These are phyloP conservation scores for Mycena filopes DNA, from an alignment of 768 basidiomycete genomes.

Conservation along the genomic window DNA sequence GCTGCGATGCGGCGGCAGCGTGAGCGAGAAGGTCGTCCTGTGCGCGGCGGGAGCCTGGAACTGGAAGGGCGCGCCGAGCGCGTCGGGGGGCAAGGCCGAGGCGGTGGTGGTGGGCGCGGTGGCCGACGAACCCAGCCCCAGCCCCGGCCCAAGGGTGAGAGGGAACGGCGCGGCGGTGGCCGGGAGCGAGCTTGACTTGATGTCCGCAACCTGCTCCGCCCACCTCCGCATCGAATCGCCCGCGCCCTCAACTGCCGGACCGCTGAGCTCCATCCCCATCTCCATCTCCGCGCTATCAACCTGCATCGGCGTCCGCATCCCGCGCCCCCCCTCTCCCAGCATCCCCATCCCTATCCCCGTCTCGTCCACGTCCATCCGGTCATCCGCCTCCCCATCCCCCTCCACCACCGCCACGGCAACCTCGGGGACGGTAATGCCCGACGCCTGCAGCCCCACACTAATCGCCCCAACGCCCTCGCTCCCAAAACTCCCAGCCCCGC, in stretches of 20 bases:
- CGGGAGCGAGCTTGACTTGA: conserved; percentile 21
- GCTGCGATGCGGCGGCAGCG: conserved; percentile 2
- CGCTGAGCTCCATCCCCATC: not conserved
- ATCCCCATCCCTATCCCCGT: conserved; percentile 25
- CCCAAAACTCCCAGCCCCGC: conserved; percentile 5
- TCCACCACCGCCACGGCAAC: not conserved
- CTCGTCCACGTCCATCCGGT: conserved; percentile 18
- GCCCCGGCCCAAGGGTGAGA: too few species aligned
- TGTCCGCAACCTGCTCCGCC: conserved; percentile 32
- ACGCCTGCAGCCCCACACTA: conserved; percentile 22
- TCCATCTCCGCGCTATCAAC: conserved; percentile 12
- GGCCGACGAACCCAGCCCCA: not conserved
- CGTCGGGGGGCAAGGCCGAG: not conserved
- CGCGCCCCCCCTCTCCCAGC: conserved; percentile 19
- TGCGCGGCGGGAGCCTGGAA: conserved; percentile 17
- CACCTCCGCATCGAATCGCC: conserved; percentile 23
- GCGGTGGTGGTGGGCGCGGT: not conserved
- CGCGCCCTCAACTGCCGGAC: conserved; percentile 13
- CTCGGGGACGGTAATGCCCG: conserved; percentile 9
- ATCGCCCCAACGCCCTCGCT: conserved; percentile 13
- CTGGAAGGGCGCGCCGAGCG: conserved; percentile 22
- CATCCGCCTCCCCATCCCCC: conserved; percentile 6
- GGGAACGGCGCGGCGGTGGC: conserved; percentile 5
- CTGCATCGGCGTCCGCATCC: conserved; percentile 31
- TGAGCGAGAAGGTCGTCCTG: conserved; percentile 19